Evolutionary conservation across 2,329 filamentous ascomycete genomes (phyloP).

Genomic region (Trichoderma sp.): DNA sequence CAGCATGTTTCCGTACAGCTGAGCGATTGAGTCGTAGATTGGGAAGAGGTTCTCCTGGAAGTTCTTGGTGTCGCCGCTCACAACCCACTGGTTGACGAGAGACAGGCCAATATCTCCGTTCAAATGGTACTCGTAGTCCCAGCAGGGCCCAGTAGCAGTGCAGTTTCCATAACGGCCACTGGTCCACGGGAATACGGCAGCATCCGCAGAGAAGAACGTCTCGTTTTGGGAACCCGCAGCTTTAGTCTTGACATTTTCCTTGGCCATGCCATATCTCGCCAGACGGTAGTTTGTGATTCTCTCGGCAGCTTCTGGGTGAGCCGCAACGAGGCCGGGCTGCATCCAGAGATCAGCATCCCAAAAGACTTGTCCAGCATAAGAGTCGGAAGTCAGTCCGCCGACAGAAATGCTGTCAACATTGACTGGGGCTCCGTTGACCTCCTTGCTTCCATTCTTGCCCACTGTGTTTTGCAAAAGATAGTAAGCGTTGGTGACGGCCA

Average conservation of each 20-base stretch:
- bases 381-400: constrained; percentile 34
- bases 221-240: constrained; percentile 48
- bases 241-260: constrained; percentile 61
- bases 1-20: constrained; percentile 61
- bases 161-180: constrained; percentile 68
- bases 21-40: constrained; percentile 64
- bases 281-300: constrained; percentile 35
- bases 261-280: constrained; percentile 50
- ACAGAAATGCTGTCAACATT: constrained; percentile 33
- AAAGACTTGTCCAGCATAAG: constrained; percentile 36
- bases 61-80: constrained; percentile 30
- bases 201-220: constrained; percentile 53
- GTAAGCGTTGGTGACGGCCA: constrained; percentile 56
- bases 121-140: constrained; percentile 71
- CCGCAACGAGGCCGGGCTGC: constrained; percentile 33
- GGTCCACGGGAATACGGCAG: constrained; percentile 64
- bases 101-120: constrained; percentile 67
- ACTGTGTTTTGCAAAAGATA: constrained; percentile 57
- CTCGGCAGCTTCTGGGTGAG: constrained; percentile 33
- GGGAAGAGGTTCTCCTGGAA: constrained; percentile 51
- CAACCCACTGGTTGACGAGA: constrained; percentile 32
- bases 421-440: constrained; percentile 48
- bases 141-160: constrained; percentile 60
- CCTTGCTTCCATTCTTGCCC: constrained; percentile 43
- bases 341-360: constrained; percentile 38